phyloP scores from a whole-genome alignment of 2,329 filamentous ascomycete genomes.

The Sporothrix schenckii region DNA sequence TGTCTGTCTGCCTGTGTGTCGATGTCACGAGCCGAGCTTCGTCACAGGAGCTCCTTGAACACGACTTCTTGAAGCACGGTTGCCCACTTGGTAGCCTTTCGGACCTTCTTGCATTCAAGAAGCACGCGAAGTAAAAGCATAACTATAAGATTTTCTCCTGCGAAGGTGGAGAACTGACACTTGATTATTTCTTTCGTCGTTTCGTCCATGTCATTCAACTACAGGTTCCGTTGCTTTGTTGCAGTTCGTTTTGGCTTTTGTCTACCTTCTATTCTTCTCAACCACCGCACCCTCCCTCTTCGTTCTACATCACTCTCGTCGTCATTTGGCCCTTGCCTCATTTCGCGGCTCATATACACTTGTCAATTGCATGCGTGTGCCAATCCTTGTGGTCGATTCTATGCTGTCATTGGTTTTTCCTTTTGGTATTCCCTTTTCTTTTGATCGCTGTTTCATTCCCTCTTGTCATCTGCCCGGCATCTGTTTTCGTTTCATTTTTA shows the following conservation, averaged over 20 bases:
- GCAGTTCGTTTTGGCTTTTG: not conserved
- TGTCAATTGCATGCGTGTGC: slow-evolving; percentile 5
- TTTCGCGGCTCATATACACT: not conserved
- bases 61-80: slow-evolving; percentile 93
- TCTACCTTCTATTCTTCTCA: not conserved
- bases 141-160: not conserved
- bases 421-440: not conserved
- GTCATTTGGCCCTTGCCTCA: not conserved
- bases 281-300: not conserved
- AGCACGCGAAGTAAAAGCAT: slow-evolving; percentile 61
- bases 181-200: not conserved
- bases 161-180: not conserved
- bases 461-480: not conserved
- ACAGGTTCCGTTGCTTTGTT: not conserved
- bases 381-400: not conserved
- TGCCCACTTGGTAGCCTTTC: slow-evolving; percentile 81
- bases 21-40: slow-evolving; percentile 94
- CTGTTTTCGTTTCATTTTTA: not conserved
- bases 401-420: not conserved
- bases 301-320: not conserved
- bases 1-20: slow-evolving; percentile 94
- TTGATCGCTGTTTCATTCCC: not conserved
- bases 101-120: slow-evolving; percentile 86
- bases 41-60: slow-evolving; percentile 82
- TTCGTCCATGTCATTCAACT: not conserved